Percentiles rank a stretch among this genome's conserved stretches.
These are phyloP conservation scores for Sicyos baderoa DNA, from an alignment of 306 rosid genomes.

Conservation along the genomic window DNA sequence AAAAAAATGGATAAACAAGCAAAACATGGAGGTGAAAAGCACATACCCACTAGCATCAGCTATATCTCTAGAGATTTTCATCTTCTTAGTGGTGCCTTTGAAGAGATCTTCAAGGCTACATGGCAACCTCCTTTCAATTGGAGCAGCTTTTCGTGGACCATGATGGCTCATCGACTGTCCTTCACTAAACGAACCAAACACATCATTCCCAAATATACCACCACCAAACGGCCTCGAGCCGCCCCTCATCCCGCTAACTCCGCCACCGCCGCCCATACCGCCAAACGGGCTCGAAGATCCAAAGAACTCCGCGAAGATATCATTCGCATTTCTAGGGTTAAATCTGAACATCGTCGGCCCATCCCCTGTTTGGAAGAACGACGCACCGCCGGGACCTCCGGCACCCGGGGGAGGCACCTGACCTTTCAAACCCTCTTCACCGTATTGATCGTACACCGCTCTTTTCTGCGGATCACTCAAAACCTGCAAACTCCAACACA, in stretches of 20 bases:
- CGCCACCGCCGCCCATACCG: conserved; percentile 47
- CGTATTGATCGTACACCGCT: conserved; percentile 78
- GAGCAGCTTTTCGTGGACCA: conserved; percentile 57
- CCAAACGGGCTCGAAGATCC: conserved; percentile 71
- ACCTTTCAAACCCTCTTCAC: conserved; percentile 87
- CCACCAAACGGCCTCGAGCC: conserved; percentile 58
- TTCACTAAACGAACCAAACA: conserved; percentile 57
- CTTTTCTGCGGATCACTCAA: conserved; percentile 81
- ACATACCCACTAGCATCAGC: conserved; percentile 77
- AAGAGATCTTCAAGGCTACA: conserved; percentile 81
- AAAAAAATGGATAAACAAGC: not conserved
- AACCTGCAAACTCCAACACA: conserved; percentile 36
- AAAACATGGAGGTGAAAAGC: conserved; percentile 4
- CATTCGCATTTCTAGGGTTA: conserved; percentile 71
- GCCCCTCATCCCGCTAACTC: conserved; percentile 36
- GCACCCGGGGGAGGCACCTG: conserved; percentile 66
- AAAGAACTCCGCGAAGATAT: conserved; percentile 62
- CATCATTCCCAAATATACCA: conserved; percentile 54
- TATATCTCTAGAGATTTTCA: conserved; percentile 70
- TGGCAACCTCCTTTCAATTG: conserved; percentile 49
- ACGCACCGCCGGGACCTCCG: conserved; percentile 45
- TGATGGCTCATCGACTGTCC: conserved; percentile 52
- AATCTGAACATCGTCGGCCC: conserved; percentile 64
- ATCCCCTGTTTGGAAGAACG: conserved; percentile 65
- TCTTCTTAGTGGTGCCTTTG: no score